Conservation (phyloP, 441 rosid species). For the Gossypium aridum region DNA sequence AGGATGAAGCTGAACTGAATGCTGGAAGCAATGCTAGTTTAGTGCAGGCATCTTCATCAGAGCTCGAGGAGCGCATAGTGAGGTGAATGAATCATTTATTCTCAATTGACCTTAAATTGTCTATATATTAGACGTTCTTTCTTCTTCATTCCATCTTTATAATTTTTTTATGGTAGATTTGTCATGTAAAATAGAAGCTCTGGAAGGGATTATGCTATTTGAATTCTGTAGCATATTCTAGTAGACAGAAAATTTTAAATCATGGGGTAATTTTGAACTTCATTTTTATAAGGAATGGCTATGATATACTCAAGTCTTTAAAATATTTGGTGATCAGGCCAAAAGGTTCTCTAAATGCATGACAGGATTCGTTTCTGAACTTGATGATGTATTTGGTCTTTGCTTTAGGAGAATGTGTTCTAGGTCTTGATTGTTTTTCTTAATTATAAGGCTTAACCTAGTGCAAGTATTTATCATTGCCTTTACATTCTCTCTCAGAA, state of each 20-base stretch:
- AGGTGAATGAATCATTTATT: constrained; percentile 42
- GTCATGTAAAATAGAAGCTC: neutral
- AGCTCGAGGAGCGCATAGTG: constrained; percentile 54
- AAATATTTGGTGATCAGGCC: constrained; percentile 1
- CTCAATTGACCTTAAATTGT: neutral
- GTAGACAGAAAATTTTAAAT: neutral
- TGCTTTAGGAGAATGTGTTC: neutral
- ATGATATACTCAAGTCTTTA: neutral
- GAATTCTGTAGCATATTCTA: neutral
- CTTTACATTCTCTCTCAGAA: constrained; percentile 30
- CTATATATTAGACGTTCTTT: neutral
- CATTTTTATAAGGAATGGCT: neutral
- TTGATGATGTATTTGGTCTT: neutral
- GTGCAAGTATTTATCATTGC: neutral
- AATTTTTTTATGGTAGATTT: neutral
- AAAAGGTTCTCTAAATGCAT: neutral
- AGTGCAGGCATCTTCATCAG: constrained; percentile 28
- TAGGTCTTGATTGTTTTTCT: neutral
- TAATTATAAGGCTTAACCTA: neutral
- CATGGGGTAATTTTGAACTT: neutral
- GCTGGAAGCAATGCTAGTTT: constrained; percentile 30
- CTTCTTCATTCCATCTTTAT: neutral
- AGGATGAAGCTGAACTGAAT: constrained; percentile 27
- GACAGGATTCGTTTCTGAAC: neutral
- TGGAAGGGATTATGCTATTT: neutral